Conservation (phyloP, 805 yeast species). For the Dipodascus albidus region DNA sequence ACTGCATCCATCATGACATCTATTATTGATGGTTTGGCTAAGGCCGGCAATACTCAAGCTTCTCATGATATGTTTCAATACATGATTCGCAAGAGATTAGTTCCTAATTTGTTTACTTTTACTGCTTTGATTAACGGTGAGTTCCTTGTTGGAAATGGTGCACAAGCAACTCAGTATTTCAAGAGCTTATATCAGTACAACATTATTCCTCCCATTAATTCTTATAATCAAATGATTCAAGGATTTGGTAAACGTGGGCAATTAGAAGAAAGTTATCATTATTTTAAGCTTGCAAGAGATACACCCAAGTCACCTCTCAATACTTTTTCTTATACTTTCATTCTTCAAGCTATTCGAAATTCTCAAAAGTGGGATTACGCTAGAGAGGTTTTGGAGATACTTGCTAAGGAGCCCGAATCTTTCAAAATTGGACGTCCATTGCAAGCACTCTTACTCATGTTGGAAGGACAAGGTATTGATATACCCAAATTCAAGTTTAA, state of each 20-base stretch:
- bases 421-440: not conserved
- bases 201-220: constrained; percentile 18
- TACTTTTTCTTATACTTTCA: constrained; percentile 19
- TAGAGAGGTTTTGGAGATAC: constrained; percentile 6
- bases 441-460: not conserved
- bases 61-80: constrained; percentile 39
- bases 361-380: constrained; percentile 6
- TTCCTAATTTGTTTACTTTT: constrained; percentile 18
- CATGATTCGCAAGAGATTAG: constrained; percentile 26
- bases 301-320: constrained; percentile 16
- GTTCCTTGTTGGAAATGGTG: constrained; percentile 16
- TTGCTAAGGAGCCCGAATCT: constrained; percentile 3
- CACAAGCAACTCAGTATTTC: constrained; percentile 15
- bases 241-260: constrained; percentile 14
- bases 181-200: constrained; percentile 16
- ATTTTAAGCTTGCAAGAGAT: constrained; percentile 9
- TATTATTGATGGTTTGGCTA: constrained; percentile 42
- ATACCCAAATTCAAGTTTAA: not conserved
- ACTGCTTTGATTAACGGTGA: constrained; percentile 24
- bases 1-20: constrained; percentile 40
- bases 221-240: constrained; percentile 23
- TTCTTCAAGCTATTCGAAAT: constrained; percentile 12
- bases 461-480: not conserved
- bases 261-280: constrained; percentile 14
- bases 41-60: constrained; percentile 34